phyloP scores from a whole-genome alignment of 1,139 yeast genomes.

The Diutina scorzettiae region DNA sequence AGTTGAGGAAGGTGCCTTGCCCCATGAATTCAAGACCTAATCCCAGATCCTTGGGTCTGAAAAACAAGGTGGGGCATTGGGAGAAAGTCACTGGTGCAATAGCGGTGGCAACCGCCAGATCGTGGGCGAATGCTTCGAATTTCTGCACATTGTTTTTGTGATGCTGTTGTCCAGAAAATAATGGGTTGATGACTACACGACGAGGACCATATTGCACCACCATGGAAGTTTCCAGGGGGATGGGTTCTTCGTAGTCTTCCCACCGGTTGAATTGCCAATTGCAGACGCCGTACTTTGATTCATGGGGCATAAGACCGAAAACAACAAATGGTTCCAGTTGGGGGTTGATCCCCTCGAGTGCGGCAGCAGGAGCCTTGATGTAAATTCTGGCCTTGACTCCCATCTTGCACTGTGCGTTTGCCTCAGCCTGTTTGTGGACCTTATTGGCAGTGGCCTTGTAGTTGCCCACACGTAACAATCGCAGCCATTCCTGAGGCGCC shows the following conservation, averaged over 20 bases:
- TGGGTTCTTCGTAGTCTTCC: slow-evolving; percentile 80
- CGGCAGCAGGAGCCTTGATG: slow-evolving; percentile 47
- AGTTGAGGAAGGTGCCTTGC: slow-evolving; percentile 79
- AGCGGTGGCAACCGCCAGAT: slow-evolving; percentile 63
- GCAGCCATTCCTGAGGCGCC: slow-evolving; percentile 69
- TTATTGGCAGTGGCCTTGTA: slow-evolving; percentile 69
- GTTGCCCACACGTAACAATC: slow-evolving; percentile 63
- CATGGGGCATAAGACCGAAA: slow-evolving; percentile 72
- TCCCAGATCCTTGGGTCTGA: slow-evolving; percentile 35
- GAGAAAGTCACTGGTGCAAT: slow-evolving; percentile 84
- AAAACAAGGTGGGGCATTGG: slow-evolving; percentile 69
- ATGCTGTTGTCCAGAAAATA: slow-evolving; percentile 70
- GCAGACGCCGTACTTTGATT: slow-evolving; percentile 73
- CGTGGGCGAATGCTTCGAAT: slow-evolving; percentile 70
- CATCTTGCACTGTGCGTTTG: slow-evolving; percentile 46
- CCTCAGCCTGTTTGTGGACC: slow-evolving; percentile 48
- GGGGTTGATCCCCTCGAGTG: slow-evolving; percentile 33
- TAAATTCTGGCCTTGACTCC: slow-evolving; percentile 56
- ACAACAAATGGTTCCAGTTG: slow-evolving; percentile 41
- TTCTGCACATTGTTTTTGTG: slow-evolving; percentile 81
- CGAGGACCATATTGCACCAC: slow-evolving; percentile 91
- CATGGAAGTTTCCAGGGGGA: slow-evolving; percentile 67
- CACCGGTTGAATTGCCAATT: slow-evolving; percentile 77
- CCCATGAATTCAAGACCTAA: slow-evolving; percentile 56
- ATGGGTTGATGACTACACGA: slow-evolving; percentile 73